Base-by-base conservation (phyloP, 495 filamentous ascomycete genomes). In the Cenococcum geophilum region DNA sequence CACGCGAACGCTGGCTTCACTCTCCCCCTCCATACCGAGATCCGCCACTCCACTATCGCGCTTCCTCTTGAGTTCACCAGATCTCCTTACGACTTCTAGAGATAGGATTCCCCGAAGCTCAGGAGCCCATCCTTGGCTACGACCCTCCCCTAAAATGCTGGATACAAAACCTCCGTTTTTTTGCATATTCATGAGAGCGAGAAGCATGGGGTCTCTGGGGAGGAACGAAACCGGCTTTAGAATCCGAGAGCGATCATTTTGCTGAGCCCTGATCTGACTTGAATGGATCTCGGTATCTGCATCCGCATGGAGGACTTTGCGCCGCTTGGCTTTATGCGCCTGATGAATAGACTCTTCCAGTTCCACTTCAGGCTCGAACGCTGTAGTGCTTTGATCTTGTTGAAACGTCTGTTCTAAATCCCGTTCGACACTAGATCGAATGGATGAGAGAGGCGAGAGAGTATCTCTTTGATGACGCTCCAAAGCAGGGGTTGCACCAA, bases 41-140 rank as follows among this genome's bases (percentile, higher is more conserved):
- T 92, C 89, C 35, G 87, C 87, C 56, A 95, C 82, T 10, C 89
- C 92, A 65, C 85, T 89, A 71, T 95, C 93, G 42, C 93, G 86
- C 80, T 98, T 98, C 57, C 95, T 78, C 82, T 97, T 98, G 50
- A 93, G 79, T 42, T 93, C 90, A 50, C 89, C 87, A 12, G 85
- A 80, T 51, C 82, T 83, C 58, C 85, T 83, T 18, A 96, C 82
- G 10, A 87, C 81, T 60, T 92, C 89, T 35, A 97, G 78, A 36
- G 89, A 92, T 23, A 97, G 73, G 55, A 98, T 79, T 9, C 85
- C 89, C 62, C 89, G 85, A 5, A 98, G 81, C 73, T 98, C 93
- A 3, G 92, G 93, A 12, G 93, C 93, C 89, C 89, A 95, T 23
- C 81, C 83, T 63, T 80, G 80, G 57, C 84, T 86, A 60, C 88